A percentile compares a stretch with the other conserved stretches of the same genome.
Conservation (phyloP, 768 basidiomycete species). For the Boletus bicolor region DNA sequence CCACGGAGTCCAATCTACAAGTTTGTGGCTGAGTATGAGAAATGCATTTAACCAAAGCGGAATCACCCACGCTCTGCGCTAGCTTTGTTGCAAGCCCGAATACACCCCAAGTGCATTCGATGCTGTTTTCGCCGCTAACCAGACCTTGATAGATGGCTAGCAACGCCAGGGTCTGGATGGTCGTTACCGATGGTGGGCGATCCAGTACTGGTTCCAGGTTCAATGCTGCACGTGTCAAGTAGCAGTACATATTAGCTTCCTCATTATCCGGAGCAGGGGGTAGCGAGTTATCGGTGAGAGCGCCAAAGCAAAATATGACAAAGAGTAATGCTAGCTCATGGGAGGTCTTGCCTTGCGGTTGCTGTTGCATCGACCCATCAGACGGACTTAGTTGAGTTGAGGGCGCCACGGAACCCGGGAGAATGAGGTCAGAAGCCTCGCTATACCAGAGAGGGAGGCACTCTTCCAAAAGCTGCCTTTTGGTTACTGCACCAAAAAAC, state of each 20-base stretch:
- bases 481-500: constrained; percentile 73
- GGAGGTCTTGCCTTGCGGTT: constrained; percentile 32
- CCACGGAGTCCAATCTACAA: constrained; percentile 64
- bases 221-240: constrained; percentile 62
- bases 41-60: background rate
- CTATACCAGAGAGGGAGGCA: constrained; percentile 63
- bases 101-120: constrained; percentile 64
- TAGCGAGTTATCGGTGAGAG: constrained; percentile 51
- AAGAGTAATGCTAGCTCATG: constrained; percentile 66
- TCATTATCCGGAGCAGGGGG: constrained; percentile 52
- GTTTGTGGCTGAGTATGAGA: constrained; percentile 2
- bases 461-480: constrained; percentile 60
- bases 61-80: constrained; percentile 59
- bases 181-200: constrained; percentile 66
- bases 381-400: constrained; percentile 3
- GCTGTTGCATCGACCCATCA: constrained; percentile 6
- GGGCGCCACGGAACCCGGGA: constrained; percentile 27
- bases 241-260: constrained; percentile 52
- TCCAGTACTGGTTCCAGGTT: constrained; percentile 67
- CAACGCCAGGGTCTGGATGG: constrained; percentile 61
- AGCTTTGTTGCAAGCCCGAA: constrained; percentile 65
- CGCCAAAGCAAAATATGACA: constrained; percentile 60
- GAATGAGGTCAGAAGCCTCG: constrained; percentile 38
- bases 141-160: constrained; percentile 73
- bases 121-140: constrained; percentile 64